These are phyloP conservation scores for Rhizomucor miehei DNA, from an alignment of 371 early-diverging fungal species.

Conservation along the genomic window DNA sequence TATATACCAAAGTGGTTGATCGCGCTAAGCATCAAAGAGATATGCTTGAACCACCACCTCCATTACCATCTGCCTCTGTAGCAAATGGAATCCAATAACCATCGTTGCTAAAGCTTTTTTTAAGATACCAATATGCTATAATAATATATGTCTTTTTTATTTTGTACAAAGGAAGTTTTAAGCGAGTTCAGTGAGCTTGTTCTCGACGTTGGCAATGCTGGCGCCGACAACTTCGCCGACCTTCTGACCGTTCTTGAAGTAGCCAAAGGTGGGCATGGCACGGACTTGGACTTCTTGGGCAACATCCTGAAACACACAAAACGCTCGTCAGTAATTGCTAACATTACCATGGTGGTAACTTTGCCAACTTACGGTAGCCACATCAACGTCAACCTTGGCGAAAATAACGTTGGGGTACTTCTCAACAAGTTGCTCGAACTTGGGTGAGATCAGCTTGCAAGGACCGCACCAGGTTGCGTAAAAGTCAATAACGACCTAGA, in stretches of 20 bases:
- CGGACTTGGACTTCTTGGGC: constrained; percentile 63
- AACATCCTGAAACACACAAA: constrained; percentile 51
- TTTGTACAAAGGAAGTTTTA: constrained; percentile 3
- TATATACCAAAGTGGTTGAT: constrained; percentile 33
- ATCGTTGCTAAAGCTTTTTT: too few species aligned
- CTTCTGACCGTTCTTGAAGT: constrained; percentile 73
- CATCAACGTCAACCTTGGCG: constrained; percentile 86
- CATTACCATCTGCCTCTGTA: neutral
- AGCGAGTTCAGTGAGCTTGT: constrained; percentile 10
- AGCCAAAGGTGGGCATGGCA: constrained; percentile 93
- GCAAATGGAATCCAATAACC: too few species aligned
- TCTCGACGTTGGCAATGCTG: constrained; percentile 29
- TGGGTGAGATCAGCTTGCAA: constrained; percentile 86
- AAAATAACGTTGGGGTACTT: constrained; percentile 60
- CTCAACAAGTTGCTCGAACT: constrained; percentile 56
- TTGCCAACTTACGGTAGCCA: constrained; percentile 39
- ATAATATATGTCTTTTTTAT: too few species aligned
- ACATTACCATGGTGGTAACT: neutral
- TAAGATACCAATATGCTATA: too few species aligned
- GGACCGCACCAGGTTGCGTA: constrained; percentile 78
- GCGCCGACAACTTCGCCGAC: constrained; percentile 76
- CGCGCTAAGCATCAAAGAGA: constrained; percentile 41
- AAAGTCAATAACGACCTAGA: constrained; percentile 64
- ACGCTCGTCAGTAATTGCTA: too few species aligned
- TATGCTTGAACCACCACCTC: constrained; percentile 3